Evolutionary conservation across 169 alveolate species (phyloP).

Genomic region (Cryptosporidium sp.): DNA sequence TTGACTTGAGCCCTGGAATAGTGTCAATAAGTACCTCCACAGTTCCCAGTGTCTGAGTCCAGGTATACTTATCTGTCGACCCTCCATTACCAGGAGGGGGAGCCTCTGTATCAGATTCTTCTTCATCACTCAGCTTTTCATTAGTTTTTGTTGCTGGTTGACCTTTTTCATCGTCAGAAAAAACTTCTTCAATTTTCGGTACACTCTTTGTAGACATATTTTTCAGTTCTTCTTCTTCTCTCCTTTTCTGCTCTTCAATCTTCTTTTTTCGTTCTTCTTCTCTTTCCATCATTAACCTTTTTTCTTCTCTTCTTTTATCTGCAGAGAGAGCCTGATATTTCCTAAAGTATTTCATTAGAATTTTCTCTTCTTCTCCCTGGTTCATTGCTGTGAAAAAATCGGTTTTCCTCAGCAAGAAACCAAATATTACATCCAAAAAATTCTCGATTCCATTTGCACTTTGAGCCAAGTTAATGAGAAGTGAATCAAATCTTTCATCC

Average conservation of each 20-base stretch:
- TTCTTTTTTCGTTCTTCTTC: constrained; percentile 81
- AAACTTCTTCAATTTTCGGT: constrained; percentile 79
- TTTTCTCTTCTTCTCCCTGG: constrained; percentile 81
- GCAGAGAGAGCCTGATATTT: constrained; percentile 80
- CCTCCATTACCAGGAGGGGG: constrained; percentile 91
- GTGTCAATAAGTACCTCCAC: constrained; percentile 81
- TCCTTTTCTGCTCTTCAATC: constrained; percentile 81
- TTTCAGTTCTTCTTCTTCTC: constrained; percentile 78
- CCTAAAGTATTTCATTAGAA: constrained; percentile 80
- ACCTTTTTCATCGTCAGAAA: constrained; percentile 78
- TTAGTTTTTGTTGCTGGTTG: constrained; percentile 24
- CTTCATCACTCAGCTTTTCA: constrained; percentile 75
- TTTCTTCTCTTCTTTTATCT: constrained; percentile 77
- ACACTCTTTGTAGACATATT: constrained; percentile 7
- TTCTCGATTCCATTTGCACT: constrained; percentile 93
- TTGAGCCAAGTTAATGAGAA: constrained; percentile 92
- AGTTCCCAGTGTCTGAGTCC: constrained; percentile 91
- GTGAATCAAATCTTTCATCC: constrained; percentile 87
- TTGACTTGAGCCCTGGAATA: constrained; percentile 78
- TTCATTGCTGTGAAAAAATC: constrained; percentile 91
- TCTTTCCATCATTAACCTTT: constrained; percentile 79
- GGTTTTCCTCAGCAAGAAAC: constrained; percentile 95
- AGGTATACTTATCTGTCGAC: constrained; percentile 89
- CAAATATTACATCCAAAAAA: constrained; percentile 91
- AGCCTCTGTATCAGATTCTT: constrained; percentile 75